Evolutionary conservation across 495 filamentous ascomycete species (phyloP).

Genomic region (Sphaerosporella brunnea): DNA sequence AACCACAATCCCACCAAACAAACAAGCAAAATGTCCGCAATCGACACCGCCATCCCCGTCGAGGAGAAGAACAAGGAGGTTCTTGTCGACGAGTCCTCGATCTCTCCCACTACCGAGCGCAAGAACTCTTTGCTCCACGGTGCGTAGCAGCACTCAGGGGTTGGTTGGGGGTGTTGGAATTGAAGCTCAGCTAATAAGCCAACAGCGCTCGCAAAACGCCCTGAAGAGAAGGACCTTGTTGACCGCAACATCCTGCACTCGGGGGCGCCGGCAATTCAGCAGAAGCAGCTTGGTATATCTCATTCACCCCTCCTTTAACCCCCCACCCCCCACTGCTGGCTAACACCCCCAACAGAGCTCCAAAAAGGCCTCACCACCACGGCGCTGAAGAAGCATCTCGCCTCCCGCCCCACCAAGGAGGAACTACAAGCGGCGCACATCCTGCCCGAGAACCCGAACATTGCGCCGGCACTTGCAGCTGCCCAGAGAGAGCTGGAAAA

Average conservation of each 20-base stretch:
- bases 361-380: constrained; percentile 21
- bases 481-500: constrained; percentile 24
- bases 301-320: not conserved
- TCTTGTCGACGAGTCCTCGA: constrained; percentile 16
- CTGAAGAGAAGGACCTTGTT: constrained; percentile 23
- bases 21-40: not conserved
- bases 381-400: constrained; percentile 19
- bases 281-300: constrained; percentile 21
- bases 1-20: not conserved
- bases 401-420: constrained; percentile 21
- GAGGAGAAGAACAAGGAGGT: too few relatives aligned
- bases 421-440: constrained; percentile 19
- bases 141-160: not conserved
- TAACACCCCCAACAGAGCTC: constrained; percentile 12
- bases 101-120: constrained; percentile 23
- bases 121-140: constrained; percentile 16
- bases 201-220: constrained; percentile 21
- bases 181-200: not conserved
- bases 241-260: constrained; percentile 22
- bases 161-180: too few relatives aligned
- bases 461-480: constrained; percentile 20
- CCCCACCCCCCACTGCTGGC: not conserved
- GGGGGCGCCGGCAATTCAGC: constrained; percentile 19
- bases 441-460: constrained; percentile 20
- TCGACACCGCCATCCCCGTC: not conserved